Base-by-base conservation (phyloP, 176 grass and related monocot species). In the Areca catechu region DNA sequence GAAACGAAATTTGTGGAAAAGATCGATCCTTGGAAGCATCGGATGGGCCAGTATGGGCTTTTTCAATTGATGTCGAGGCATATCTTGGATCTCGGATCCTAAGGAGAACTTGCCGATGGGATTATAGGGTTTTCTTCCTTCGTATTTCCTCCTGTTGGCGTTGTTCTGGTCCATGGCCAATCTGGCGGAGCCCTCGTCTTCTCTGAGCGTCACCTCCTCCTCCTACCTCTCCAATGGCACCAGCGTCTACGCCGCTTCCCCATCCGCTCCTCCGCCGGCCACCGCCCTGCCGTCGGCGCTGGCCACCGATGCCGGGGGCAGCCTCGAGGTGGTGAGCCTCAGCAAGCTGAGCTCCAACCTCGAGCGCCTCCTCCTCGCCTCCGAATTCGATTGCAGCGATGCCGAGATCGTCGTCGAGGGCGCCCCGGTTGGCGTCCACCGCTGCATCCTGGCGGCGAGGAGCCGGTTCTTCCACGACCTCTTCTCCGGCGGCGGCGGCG, bases 401-500 rank as follows among this genome's bases (percentile, higher is more conserved):
- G 94, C 94, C n/a, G 84, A 98, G 19, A 73, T 98, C 67, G 64
- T 89, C 21, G 43, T 98, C 56, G 82, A 89, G n/a, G 80, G 78
- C 1, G 37, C 48, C 24, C 76, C 94, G 0, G 71, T 98, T 1
- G 72, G 83, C 55, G 28, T 98, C 73, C 94, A 98, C 71, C 94
- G 88, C 60, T 98, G 94, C 79, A 98, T 98, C 56, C 79, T 98
- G 29, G 84, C 79, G 6, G 78, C 84, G 30, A 77, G 94, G 65
- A 92, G 94, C 67, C 5, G 61, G 24, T 98, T 98, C 78, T 98
- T 98, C 76, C 56, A 77, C 47, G 61, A 80, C 7, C 78, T 92
- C 64, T 79, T 85, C 86, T 61, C 86, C 20, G 19, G 21, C 5
- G 49, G 21, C 5, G 49, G 49, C 0, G 63, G 50, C 0, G 30